Evolutionary conservation across 2,329 filamentous ascomycete genomes (phyloP).

Genomic region (Exophiala aquamarina): DNA sequence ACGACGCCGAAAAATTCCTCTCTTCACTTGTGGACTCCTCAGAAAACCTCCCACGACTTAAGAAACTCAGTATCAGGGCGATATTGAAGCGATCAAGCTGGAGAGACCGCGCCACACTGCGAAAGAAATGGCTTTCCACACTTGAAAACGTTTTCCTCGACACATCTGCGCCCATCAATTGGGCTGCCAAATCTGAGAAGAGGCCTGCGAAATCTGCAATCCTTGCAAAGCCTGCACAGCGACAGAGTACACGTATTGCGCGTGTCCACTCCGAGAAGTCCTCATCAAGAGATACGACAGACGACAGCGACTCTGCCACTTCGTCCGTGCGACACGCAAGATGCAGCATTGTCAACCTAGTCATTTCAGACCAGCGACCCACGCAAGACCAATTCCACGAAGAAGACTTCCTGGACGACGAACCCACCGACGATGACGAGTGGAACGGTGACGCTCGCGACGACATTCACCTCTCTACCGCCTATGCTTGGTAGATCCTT

Average conservation of each 20-base stretch:
- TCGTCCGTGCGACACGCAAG: slow-evolving; percentile 47
- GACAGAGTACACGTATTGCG: slow-evolving; percentile 41
- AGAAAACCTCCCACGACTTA: slow-evolving; percentile 63
- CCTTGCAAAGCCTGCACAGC: slow-evolving; percentile 32
- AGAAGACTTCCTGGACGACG: slow-evolving; percentile 60
- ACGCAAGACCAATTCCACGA: slow-evolving; percentile 59
- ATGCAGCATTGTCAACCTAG: slow-evolving; percentile 59
- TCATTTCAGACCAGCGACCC: slow-evolving; percentile 63
- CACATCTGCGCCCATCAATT: slow-evolving; percentile 8
- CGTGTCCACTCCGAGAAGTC: slow-evolving; percentile 11
- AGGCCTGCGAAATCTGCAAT: neutral
- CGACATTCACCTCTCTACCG: slow-evolving; percentile 3
- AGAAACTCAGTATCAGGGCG: slow-evolving; percentile 69
- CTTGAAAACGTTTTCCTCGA: slow-evolving; percentile 55
- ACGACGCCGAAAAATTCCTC: slow-evolving; percentile 74
- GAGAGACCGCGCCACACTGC: slow-evolving; percentile 77
- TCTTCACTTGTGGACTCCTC: slow-evolving; percentile 74
- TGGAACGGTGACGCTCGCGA: slow-evolving; percentile 53
- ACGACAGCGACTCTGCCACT: slow-evolving; percentile 12
- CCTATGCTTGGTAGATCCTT: slow-evolving; percentile 20
- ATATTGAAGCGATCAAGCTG: slow-evolving; percentile 75
- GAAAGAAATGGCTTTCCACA: slow-evolving; percentile 73
- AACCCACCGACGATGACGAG: slow-evolving; percentile 57
- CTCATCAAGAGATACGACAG: slow-evolving; percentile 9
- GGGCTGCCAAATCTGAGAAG: neutral